Conservation (phyloP, 768 basidiomycete species). For the Cystoderma amianthinum region DNA sequence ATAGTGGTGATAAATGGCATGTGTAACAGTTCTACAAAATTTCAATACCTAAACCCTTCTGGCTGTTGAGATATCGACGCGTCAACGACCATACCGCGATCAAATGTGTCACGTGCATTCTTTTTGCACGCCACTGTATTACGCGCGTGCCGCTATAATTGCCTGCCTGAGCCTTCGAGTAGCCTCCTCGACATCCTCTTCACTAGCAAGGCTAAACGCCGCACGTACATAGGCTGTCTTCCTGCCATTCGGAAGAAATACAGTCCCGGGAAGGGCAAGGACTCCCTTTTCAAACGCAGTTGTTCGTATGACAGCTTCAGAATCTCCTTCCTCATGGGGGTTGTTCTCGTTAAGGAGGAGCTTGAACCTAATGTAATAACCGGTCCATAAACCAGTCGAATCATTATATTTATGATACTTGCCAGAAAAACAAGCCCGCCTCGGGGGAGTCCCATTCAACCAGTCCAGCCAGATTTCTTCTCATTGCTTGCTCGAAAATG, state of each 20-base stretch:
- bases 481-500: slow-evolving; percentile 71
- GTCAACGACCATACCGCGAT: too few relatives aligned
- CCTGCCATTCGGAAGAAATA: slow-evolving; percentile 68
- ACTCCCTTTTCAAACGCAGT: slow-evolving; percentile 78
- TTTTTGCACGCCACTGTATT: too few relatives aligned
- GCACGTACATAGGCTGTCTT: slow-evolving; percentile 75
- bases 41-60: too few relatives aligned
- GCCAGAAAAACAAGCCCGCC: slow-evolving; percentile 91
- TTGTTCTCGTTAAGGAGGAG: slow-evolving; percentile 32
- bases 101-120: too few relatives aligned
- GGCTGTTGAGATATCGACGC: too few relatives aligned
- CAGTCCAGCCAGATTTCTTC: slow-evolving; percentile 68
- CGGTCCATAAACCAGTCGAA: background rate
- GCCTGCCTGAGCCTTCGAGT: slow-evolving; percentile 48
- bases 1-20: too few relatives aligned
- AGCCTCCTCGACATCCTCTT: slow-evolving; percentile 69
- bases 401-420: too few relatives aligned
- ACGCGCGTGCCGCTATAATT: slow-evolving; percentile 22
- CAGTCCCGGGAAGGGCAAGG: slow-evolving; percentile 82
- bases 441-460: slow-evolving; percentile 69
- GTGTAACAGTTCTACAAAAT: too few relatives aligned
- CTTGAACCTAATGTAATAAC: background rate
- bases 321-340: slow-evolving; percentile 46
- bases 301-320: slow-evolving; percentile 62
- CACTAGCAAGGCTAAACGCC: slow-evolving; percentile 65